A percentile compares a stretch with the other conserved stretches of the same genome.
These are phyloP conservation scores for Emergomyces africanus DNA, from an alignment of 2,329 filamentous ascomycete species.

Conservation along the genomic window DNA sequence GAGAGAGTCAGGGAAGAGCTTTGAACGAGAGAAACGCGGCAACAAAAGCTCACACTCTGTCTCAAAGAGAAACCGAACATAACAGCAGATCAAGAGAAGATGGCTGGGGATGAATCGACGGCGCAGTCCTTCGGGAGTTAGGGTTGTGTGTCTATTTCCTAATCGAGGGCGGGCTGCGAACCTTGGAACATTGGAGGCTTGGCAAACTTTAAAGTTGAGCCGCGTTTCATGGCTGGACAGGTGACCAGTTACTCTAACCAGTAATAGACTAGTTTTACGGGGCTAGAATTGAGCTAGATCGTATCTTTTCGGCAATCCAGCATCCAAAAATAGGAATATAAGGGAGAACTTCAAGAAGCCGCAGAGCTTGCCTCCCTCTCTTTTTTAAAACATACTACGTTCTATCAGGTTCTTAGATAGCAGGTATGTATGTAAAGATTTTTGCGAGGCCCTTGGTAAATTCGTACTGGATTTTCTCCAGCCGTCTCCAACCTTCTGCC, in stretches of 20 bases:
- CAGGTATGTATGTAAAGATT: too few relatives aligned
- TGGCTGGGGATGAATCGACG: background rate
- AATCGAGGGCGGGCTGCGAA: background rate
- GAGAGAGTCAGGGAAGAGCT: background rate
- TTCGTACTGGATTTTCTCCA: too few relatives aligned
- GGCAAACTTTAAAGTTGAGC: background rate
- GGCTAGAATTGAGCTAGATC: background rate
- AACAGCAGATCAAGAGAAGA: background rate
- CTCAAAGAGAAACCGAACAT: background rate
- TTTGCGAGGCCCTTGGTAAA: too few relatives aligned
- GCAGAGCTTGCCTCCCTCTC: background rate
- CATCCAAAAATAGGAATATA: too few relatives aligned
- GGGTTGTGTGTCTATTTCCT: background rate
- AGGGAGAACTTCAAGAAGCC: background rate
- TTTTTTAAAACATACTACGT: background rate
- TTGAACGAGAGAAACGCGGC: background rate
- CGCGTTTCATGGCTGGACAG: background rate
- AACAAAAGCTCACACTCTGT: background rate
- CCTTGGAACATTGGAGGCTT: background rate
- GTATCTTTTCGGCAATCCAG: background rate
- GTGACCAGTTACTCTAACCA: background rate
- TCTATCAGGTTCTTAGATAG: too few relatives aligned
- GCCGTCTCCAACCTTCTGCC: too few relatives aligned
- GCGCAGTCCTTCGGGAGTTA: background rate
- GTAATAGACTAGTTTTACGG: background rate